Evolutionary conservation across 2,329 filamentous ascomycete genomes (phyloP).

Genomic region (Cordyceps fumosorosea): DNA sequence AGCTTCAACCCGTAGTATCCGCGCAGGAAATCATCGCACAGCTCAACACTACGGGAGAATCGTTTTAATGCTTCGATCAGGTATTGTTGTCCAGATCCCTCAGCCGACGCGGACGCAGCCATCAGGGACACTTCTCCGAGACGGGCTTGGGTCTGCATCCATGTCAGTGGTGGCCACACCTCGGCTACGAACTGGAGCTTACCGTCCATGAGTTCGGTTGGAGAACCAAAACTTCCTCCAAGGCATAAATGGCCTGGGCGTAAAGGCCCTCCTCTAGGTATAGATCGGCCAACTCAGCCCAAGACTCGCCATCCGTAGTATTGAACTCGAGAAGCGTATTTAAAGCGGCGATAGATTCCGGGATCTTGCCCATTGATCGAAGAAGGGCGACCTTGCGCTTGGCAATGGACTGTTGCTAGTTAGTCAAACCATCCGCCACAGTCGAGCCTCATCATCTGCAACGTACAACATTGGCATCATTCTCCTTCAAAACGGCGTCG

Average conservation of each 20-base stretch:
- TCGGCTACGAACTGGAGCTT: conserved; percentile 29
- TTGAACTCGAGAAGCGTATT: conserved; percentile 71
- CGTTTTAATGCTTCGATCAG: conserved; percentile 71
- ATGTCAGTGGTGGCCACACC: background rate
- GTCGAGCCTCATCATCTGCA: background rate
- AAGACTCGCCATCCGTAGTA: conserved; percentile 87
- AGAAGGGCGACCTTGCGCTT: conserved; percentile 81
- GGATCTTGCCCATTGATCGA: conserved; percentile 59
- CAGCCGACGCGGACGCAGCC: conserved; percentile 43
- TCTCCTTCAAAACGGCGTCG: conserved; percentile 65
- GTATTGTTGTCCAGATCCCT: conserved; percentile 40
- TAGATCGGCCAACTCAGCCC: conserved; percentile 84
- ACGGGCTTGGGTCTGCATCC: conserved; percentile 70
- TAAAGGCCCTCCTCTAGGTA: conserved; percentile 76
- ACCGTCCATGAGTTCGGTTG: conserved; percentile 95
- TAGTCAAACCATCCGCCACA: background rate
- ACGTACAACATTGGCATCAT: conserved; percentile 56
- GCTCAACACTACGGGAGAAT: conserved; percentile 84
- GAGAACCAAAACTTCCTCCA: conserved; percentile 85
- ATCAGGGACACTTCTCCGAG: conserved; percentile 79
- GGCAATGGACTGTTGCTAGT: conserved; percentile 59
- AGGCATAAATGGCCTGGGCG: conserved; percentile 74
- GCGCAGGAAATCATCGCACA: conserved; percentile 87
- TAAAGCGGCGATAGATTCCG: conserved; percentile 70
- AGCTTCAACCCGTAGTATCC: conserved; percentile 89